Evolutionary conservation across 2,329 filamentous ascomycete genomes (phyloP).

Genomic region (Pseudogymnoascus sp.): DNA sequence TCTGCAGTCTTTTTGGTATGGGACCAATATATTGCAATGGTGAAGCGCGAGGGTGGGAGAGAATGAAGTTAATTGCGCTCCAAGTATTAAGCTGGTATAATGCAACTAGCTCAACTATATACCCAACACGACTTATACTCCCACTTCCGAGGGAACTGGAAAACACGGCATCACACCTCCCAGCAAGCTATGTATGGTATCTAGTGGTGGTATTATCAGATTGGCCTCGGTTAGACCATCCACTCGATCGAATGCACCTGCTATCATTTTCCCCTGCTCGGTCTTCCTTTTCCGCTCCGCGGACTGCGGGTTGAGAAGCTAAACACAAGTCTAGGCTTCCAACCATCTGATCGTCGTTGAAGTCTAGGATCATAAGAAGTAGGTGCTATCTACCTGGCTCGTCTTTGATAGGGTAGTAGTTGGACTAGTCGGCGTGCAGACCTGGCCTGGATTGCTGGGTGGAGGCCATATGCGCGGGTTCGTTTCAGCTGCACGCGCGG

Average conservation of each 20-base stretch:
- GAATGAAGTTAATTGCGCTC: too few species aligned
- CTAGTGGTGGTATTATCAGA: too few species aligned
- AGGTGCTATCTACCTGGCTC: not conserved
- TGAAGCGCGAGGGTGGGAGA: not conserved
- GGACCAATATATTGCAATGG: too few species aligned
- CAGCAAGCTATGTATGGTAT: not conserved
- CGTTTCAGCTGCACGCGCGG: not conserved
- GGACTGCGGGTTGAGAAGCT: not conserved
- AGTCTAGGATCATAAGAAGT: not conserved
- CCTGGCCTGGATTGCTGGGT: not conserved
- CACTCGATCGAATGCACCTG: not conserved
- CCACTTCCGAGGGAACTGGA: too few species aligned
- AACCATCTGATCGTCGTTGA: not conserved
- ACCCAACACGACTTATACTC: too few species aligned
- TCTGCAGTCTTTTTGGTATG: not conserved
- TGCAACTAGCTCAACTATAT: too few species aligned
- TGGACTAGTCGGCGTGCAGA: not conserved
- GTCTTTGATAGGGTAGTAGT: not conserved
- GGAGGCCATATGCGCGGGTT: not conserved
- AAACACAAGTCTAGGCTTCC: not conserved
- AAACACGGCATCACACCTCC: too few species aligned
- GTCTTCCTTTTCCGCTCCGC: not conserved
- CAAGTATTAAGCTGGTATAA: too few species aligned
- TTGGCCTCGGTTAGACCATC: too few species aligned
- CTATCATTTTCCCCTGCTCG: not conserved